Evolutionary conservation across 768 basidiomycete genomes (phyloP).

Genomic region (Psilocybe azurescens): DNA sequence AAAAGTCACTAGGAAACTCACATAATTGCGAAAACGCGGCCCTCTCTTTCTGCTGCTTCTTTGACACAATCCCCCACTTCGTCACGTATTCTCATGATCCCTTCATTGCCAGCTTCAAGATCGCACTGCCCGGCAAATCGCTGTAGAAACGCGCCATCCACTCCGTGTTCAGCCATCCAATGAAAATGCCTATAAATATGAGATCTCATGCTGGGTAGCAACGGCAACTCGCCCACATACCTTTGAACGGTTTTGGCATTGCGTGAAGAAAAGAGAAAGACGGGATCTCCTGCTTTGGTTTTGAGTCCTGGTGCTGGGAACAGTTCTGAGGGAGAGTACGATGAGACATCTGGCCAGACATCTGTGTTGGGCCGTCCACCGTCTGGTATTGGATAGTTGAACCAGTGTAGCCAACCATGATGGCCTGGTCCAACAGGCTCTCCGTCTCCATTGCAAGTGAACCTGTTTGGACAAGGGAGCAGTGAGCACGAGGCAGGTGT

Average conservation of each 20-base stretch:
- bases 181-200: constrained; percentile 60
- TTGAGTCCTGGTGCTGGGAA: constrained; percentile 72
- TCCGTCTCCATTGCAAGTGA: constrained; percentile 73
- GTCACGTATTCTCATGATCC: constrained; percentile 67
- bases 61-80: constrained; percentile 74
- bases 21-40: constrained; percentile 87
- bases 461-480: constrained; percentile 48
- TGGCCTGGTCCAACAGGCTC: constrained; percentile 73
- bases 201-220: constrained; percentile 4
- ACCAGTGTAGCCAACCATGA: constrained; percentile 91
- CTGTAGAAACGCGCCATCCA: constrained; percentile 85
- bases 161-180: constrained; percentile 84
- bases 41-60: constrained; percentile 81
- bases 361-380: constrained; percentile 79
- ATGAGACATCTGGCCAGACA: constrained; percentile 80
- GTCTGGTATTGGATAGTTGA: constrained; percentile 65
- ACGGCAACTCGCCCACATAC: constrained; percentile 27
- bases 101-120: constrained; percentile 55
- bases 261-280: constrained; percentile 79
- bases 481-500: neutral
- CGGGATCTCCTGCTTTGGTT: constrained; percentile 58
- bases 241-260: constrained; percentile 74
- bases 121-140: constrained; percentile 77
- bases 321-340: constrained; percentile 73
- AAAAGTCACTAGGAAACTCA: constrained; percentile 37